A percentile compares a stretch with the other conserved stretches of the same genome.
These are phyloP conservation scores for Castanea mollissima DNA, from an alignment of 306 rosid species.

Conservation along the genomic window DNA sequence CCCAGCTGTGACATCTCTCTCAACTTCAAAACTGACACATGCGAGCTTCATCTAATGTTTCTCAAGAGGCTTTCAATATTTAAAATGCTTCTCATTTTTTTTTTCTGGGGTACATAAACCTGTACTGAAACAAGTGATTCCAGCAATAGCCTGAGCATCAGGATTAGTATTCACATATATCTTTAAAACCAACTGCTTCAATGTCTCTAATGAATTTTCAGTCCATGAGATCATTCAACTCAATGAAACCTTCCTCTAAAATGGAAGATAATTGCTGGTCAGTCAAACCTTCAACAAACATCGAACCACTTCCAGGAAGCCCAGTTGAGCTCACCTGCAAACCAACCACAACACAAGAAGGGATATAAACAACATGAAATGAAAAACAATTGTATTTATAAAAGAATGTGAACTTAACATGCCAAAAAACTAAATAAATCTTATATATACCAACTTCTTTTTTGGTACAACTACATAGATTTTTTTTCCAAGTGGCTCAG, in stretches of 20 bases:
- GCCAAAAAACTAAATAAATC: neutral
- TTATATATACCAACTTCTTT: neutral
- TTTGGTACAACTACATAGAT: too few species aligned
- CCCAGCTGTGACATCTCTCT: slow-evolving; percentile 33
- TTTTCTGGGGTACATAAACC: slow-evolving; percentile 25
- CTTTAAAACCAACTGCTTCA: slow-evolving; percentile 23
- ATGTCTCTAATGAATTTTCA: slow-evolving; percentile 13
- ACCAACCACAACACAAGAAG: slow-evolving; percentile 19
- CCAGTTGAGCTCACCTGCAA: slow-evolving; percentile 44
- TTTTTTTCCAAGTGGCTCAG: neutral
- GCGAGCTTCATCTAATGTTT: slow-evolving; percentile 13
- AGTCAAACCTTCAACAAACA: slow-evolving; percentile 21
- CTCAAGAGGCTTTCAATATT: slow-evolving; percentile 20
- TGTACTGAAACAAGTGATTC: slow-evolving; percentile 28
- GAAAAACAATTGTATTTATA: neutral
- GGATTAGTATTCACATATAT: slow-evolving; percentile 24
- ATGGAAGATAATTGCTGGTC: slow-evolving; percentile 29
- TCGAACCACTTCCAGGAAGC: slow-evolving; percentile 21
- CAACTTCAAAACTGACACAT: slow-evolving; percentile 25
- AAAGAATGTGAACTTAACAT: neutral
- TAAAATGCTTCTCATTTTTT: slow-evolving; percentile 24
- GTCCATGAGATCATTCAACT: slow-evolving; percentile 55
- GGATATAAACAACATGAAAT: neutral
- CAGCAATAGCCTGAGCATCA: slow-evolving; percentile 26
- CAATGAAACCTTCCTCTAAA: slow-evolving; percentile 57